Evolutionary conservation across 169 alveolate species (phyloP), one percentile per base, ranked within the genome.

Genomic region (Eimeria brunetti): DNA sequence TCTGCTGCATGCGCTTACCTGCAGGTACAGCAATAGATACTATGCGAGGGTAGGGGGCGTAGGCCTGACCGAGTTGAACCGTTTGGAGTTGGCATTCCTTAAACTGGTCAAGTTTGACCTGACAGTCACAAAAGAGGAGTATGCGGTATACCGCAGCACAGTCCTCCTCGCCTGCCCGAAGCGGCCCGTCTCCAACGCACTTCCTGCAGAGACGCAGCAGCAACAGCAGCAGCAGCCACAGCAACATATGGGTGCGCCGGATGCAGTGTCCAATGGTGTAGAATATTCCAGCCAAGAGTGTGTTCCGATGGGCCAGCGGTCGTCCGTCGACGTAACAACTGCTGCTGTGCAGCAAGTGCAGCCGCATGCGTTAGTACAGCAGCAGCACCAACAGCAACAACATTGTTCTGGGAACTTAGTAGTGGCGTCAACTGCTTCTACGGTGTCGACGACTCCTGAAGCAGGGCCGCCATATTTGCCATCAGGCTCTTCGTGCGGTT

Each of bases 31-130:
- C 44, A 98, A 98, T 96, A 95, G 97, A 49, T 98, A 96, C 95
- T 98, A 98, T 92, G 99, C 99, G 2, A 97, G 98, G 78, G 98
- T 99, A 24, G 99, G 99, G 6, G 99, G 99, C n/a, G 99, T 99
- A 18, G 96, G 98, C 60, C 97, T 97, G 41, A 88, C 97, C 80
- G 99, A 98, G 96, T 94, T 98, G 60, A 98, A 98, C 88, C 94
- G 95, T 81, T 97, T 99, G 56, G 99, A 99, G 97, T 96, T 96
- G 30, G 97, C 97, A 73, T 98, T 98, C 90, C 95, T 98, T 58
- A 97, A 95, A 44, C 97, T 98, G 64, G 89, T 98, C 69, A 98
- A 98, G 81, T 98, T 97, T 93, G 97, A 97, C 78, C 97, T 98
- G 75, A 98, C 91, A 81, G 99, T 98, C 9, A 95, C 97, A 20